A percentile compares a stretch with the other conserved stretches of the same genome.
Evolutionary conservation across 225 moss, liverwort and hornwort species (phyloP).

Genomic region (Rhytidiadelphus loreus): DNA sequence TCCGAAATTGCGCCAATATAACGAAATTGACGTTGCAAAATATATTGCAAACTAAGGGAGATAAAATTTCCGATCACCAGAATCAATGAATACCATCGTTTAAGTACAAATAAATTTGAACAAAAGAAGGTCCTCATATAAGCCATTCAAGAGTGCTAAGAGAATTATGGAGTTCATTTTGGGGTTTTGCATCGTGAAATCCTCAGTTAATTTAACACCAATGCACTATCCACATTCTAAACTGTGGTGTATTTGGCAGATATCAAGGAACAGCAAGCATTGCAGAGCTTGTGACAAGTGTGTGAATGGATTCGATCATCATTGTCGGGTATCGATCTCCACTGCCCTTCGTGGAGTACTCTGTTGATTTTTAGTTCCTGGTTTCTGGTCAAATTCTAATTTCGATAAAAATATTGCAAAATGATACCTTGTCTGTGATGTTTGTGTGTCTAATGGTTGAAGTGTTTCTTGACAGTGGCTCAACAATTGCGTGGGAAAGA

Average conservation of each 20-base stretch:
- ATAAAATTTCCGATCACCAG: background rate
- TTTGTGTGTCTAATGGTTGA: background rate
- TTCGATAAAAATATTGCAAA: background rate
- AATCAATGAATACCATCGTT: background rate
- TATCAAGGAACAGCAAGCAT: constrained; percentile 90
- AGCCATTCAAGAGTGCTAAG: background rate
- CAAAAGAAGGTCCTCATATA: background rate
- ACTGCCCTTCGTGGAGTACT: background rate
- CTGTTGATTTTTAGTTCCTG: background rate
- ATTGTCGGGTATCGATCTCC: constrained; percentile 57
- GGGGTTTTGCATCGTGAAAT: background rate
- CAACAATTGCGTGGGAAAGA: constrained; percentile 90
- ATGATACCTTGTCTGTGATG: background rate
- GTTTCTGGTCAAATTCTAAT: background rate
- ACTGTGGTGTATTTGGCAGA: constrained; percentile 33
- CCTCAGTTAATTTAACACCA: background rate
- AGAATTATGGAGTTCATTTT: background rate
- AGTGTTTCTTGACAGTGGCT: constrained; percentile 55
- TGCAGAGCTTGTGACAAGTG: constrained; percentile 97
- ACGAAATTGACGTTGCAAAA: background rate
- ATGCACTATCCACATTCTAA: background rate
- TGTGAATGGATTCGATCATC: constrained; percentile 88
- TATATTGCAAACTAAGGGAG: background rate
- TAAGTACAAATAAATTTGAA: background rate
- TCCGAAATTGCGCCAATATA: too few relatives aligned